Evolutionary conservation across 495 filamentous ascomycete genomes (phyloP), one percentile per base, ranked within the genome.

Genomic region (Chaetomium tenue): DNA sequence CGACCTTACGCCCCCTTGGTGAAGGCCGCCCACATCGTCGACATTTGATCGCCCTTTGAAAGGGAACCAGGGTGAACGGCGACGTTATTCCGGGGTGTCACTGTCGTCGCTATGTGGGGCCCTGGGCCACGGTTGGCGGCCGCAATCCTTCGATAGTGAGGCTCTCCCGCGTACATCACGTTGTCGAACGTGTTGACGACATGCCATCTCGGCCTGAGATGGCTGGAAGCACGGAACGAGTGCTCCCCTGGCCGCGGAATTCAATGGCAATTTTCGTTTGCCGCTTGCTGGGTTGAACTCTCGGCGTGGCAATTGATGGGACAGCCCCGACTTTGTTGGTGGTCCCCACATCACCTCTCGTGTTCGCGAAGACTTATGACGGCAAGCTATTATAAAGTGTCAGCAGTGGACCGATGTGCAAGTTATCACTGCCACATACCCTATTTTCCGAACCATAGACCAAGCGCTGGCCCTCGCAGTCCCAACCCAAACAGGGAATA

Each of bases 391-490:
- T 65, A 40, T 6, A 0, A 52, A 1, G 2, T n/a, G 61, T 63
- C 8, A 63, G 61, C 12, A 8, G 4, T 11, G 33, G 3, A 42
- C 3, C 0, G 12, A 33, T 2, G n/a, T 0, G 20, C 9, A 5
- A 7, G 5, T 18, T 2, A n/a, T n/a, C 11, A 46, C 3, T 0
- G 47, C 15, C n/a, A 65, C 63, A 47, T 60, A 82, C 78, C 22
- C 63, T 59, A 25, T 60, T 68, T 11, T 68, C 66, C 47, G 65
- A 23, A 20, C 89, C 88, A 71, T 88, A 90, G 2, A 88, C 89
- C 62, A 96, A 79, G 70, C 85, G 87, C 67, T 88, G 86, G 2
- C 90, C 89, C 72, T 91, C 84, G 0, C 82, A 80, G 76, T 93
- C 89, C 91, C 91, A 96, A 53, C 84, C 83, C 22, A 93, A 71